Percentiles rank a stretch among this genome's conserved stretches.
phyloP scores from a whole-genome alignment of 345 rosid species.

The Cardamine resedifolia region DNA sequence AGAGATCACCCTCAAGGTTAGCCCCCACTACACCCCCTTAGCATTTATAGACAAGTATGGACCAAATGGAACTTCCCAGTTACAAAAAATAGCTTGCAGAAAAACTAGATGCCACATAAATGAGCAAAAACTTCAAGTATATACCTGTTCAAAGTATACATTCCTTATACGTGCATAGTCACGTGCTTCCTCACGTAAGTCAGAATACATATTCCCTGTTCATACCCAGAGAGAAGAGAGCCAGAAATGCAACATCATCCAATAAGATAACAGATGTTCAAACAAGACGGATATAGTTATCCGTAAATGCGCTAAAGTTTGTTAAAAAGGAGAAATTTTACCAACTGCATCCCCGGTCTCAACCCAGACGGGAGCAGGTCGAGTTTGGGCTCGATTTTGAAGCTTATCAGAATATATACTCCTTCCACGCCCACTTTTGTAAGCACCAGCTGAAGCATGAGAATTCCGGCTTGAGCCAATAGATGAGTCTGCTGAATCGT shows the following conservation, averaged over 20 bases:
- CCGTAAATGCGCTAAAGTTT: background rate
- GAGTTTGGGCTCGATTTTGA: constrained; percentile 64
- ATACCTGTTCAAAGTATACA: constrained; percentile 90
- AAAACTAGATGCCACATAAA: constrained; percentile 1
- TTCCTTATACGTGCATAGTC: constrained; percentile 90
- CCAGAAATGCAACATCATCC: constrained; percentile 17
- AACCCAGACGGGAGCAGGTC: constrained; percentile 87
- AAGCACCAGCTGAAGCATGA: constrained; percentile 52
- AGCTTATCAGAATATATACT: constrained; percentile 62
- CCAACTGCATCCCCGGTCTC: constrained; percentile 99
- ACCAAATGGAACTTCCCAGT: background rate
- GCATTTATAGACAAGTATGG: background rate
- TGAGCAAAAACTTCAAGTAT: background rate
- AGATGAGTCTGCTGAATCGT: constrained; percentile 65
- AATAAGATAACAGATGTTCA: constrained; percentile 17
- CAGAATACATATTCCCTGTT: constrained; percentile 80
- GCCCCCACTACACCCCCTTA: background rate
- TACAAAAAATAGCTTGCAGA: constrained; percentile 4
- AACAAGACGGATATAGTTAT: constrained; percentile 23
- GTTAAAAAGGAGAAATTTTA: constrained; percentile 51
- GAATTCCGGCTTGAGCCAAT: constrained; percentile 86
- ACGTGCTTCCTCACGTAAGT: constrained; percentile 89
- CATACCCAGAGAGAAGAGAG: constrained; percentile 54
- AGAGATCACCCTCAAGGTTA: constrained; percentile 9
- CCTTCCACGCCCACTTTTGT: constrained; percentile 65